phyloP scores from a whole-genome alignment of 306 rosid genomes.

The Alnus rubra region DNA sequence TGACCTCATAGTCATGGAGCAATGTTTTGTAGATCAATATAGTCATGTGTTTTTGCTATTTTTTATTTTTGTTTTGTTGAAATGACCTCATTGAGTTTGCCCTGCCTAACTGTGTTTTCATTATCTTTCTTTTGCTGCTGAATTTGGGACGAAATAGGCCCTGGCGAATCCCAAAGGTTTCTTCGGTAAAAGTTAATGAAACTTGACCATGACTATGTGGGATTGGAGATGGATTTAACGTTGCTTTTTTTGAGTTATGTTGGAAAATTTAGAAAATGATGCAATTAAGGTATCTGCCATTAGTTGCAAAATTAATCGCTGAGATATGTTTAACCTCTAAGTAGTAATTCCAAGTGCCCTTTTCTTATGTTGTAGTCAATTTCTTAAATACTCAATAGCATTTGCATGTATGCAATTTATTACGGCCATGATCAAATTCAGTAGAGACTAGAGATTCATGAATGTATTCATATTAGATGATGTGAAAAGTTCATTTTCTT shows the following conservation, averaged over 20 bases:
- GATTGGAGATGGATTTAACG: neutral
- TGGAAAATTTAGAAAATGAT: too few species aligned
- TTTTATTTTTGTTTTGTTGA: neutral
- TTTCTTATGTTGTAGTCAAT: neutral
- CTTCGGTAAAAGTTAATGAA: conserved; percentile 61
- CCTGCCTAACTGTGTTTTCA: conserved; percentile 13
- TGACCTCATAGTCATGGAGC: too few species aligned
- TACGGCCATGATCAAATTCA: neutral
- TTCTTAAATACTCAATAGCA: neutral
- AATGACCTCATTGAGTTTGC: conserved; percentile 19
- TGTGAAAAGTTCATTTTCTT: neutral
- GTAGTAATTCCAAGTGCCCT: neutral
- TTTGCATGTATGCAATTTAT: neutral
- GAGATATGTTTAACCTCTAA: neutral
- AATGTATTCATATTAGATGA: neutral
- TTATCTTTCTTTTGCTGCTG: conserved; percentile 36
- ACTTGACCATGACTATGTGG: neutral
- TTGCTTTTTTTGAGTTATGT: too few species aligned
- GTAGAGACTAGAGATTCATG: neutral
- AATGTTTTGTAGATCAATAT: neutral
- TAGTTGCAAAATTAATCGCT: neutral
- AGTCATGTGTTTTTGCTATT: neutral
- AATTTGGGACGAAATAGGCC: conserved; percentile 63
- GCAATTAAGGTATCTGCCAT: too few species aligned
- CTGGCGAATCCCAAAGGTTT: conserved; percentile 72